Base-by-base conservation (phyloP, 2,329 filamentous ascomycete genomes). In the Xylaria sp. region DNA sequence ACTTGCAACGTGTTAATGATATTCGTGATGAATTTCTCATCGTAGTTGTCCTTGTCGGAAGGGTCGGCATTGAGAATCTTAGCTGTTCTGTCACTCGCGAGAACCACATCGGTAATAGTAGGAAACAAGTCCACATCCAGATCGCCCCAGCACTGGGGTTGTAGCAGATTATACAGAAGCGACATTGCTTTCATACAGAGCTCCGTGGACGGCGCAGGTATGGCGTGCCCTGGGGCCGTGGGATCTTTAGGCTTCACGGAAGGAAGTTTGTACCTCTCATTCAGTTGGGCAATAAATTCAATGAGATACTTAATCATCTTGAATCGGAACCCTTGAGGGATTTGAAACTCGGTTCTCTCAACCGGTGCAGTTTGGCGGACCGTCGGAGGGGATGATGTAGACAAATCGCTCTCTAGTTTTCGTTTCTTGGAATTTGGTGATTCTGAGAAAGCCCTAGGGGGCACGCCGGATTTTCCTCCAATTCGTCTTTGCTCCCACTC, bases 1-100 rank as follows among this genome's bases (percentile, higher is more conserved):
- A 98, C 92, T 78, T 98, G 94, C 15, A 99, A 85, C 1, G 94
- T 94, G 78, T 99, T 99, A 81, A 99, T 89, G 80, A 97, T 95
- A 70, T 91, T 90, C 0, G 93, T 97, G 48, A 92, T 86, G 75
- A 94, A 94, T 78, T 93, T 94, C 46, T 94, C 92, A 70, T 94
- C 91, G n/a, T 86, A 87, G 75, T 93, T 92, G 59, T 93, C 91
- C 63, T 89, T 89, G 69, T 90, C 88, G 0, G 82, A 78, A 6
- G 86, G 85, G 65, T 90, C 88, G 15, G 85, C 84, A n/a, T 84
- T 82, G 39, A 91, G 82, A 41, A 88, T 85, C 36, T 81, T 80
- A 10, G 85, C 81, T 1, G 92, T 90, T 80, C 93, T 94, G 10
- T 98, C 96, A 59, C 91, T 90, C 2, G 91, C 89, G 13, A 97